phyloP scores from a whole-genome alignment of 1,284 basidiomycete species.

The Pseudomicrostroma phylloplanum region DNA sequence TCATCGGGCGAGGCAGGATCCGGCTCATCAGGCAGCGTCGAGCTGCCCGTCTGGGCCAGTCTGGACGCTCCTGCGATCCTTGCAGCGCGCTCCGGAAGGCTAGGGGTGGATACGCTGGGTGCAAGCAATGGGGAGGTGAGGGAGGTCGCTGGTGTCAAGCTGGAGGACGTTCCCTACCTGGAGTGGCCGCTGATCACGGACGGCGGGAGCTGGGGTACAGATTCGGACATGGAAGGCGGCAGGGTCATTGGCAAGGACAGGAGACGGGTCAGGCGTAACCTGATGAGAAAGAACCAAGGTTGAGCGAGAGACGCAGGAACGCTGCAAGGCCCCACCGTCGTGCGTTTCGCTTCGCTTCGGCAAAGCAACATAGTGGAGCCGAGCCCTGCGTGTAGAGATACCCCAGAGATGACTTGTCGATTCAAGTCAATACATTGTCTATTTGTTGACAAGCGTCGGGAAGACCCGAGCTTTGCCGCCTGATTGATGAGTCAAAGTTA shows the following conservation, averaged over 20 bases:
- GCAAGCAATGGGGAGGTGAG: slow-evolving; percentile 10
- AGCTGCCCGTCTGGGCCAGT: slow-evolving; percentile 79
- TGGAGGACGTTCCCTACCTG: slow-evolving; percentile 68
- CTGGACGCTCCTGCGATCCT: slow-evolving; percentile 61
- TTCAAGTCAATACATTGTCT: no score
- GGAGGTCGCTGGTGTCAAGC: slow-evolving; percentile 59
- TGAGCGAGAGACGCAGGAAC: background rate
- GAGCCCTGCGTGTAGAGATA: no score
- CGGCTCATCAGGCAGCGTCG: slow-evolving; percentile 62
- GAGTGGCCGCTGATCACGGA: slow-evolving; percentile 65
- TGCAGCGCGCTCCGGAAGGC: slow-evolving; percentile 20
- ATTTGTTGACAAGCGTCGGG: no score
- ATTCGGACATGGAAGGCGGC: background rate
- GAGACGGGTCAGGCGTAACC: slow-evolving; percentile 70
- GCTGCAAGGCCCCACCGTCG: background rate
- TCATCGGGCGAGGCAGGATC: slow-evolving; percentile 59
- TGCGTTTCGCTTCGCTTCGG: no score
- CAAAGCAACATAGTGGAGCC: no score
- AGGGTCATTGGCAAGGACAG: slow-evolving; percentile 60
- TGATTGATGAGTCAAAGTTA: no score
- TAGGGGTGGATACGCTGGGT: background rate
- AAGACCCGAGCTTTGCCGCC: no score
- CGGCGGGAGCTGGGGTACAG: slow-evolving; percentile 34
- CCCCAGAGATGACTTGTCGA: no score
- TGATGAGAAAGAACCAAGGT: slow-evolving; percentile 71